Conservation (phyloP, 2,329 filamentous ascomycete species). For the Arthrinium puccinioides region DNA sequence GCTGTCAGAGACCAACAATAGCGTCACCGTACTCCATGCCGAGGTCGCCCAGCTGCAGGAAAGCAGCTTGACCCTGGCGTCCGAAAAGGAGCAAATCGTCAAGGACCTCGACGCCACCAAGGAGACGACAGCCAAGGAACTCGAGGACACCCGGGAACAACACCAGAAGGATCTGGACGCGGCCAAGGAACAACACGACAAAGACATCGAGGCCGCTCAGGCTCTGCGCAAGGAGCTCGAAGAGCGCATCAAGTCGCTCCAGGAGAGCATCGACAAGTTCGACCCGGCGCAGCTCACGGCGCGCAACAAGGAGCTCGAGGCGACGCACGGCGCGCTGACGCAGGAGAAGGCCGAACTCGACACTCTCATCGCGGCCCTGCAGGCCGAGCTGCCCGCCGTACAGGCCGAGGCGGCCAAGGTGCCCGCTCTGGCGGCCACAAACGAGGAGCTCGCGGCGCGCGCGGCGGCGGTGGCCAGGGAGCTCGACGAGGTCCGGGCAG, state of each 20-base stretch:
- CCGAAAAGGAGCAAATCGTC: conserved; percentile 1
- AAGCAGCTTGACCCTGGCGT: background rate
- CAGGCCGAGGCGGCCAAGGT: background rate
- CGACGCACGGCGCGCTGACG: background rate
- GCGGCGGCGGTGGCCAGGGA: background rate
- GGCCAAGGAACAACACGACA: background rate
- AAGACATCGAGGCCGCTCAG: background rate
- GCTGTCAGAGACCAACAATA: background rate
- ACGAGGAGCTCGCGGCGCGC: background rate
- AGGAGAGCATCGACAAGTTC: background rate
- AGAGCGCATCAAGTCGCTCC: background rate
- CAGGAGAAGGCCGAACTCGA: conserved; percentile 1
- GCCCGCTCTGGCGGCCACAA: background rate
- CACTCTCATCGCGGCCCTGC: background rate
- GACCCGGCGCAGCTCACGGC: background rate
- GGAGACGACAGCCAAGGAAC: background rate
- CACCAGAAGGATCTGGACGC: background rate
- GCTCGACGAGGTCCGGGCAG: background rate
- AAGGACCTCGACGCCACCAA: background rate
- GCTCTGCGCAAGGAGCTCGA: background rate
- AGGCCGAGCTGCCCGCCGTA: background rate
- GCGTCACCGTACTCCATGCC: background rate
- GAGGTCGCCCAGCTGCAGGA: conserved; percentile 2
- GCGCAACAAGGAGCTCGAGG: conserved; percentile 1
- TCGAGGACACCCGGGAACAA: background rate